Conservation (phyloP, 1,284 basidiomycete species). For the Peniophora sp. region DNA sequence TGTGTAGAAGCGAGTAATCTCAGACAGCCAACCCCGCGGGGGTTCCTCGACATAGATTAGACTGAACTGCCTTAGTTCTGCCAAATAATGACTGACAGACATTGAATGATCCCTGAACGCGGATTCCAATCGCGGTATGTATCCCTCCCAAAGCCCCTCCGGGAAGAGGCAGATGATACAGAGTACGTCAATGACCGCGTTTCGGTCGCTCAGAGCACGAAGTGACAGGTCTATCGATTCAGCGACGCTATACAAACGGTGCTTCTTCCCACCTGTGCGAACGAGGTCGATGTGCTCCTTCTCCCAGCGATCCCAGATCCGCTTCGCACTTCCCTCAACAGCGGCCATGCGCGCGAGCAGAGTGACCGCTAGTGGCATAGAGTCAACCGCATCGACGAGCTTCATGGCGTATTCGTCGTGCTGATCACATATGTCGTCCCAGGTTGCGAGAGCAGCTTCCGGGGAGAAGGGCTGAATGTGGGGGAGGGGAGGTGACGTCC, state of each 20-base stretch:
- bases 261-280: background rate
- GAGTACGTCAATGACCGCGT: background rate
- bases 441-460: background rate
- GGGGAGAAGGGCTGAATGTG: background rate
- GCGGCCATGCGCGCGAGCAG: background rate
- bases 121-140: background rate
- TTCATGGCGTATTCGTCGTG: background rate
- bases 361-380: conserved; percentile 1
- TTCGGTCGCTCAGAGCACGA: background rate
- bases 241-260: background rate
- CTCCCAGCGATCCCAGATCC: background rate
- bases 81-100: background rate
- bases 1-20: background rate
- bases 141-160: background rate
- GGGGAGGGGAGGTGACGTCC: background rate
- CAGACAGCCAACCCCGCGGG: background rate
- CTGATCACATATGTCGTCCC: background rate
- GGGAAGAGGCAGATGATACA: background rate
- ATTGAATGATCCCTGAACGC: background rate
- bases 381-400: background rate
- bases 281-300: background rate
- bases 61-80: background rate
- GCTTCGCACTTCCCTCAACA: background rate
- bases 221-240: background rate
- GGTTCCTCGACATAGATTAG: background rate